These are phyloP conservation scores for Diaporthe aspalathi DNA, from an alignment of 2,329 filamentous ascomycete species.

Conservation along the genomic window DNA sequence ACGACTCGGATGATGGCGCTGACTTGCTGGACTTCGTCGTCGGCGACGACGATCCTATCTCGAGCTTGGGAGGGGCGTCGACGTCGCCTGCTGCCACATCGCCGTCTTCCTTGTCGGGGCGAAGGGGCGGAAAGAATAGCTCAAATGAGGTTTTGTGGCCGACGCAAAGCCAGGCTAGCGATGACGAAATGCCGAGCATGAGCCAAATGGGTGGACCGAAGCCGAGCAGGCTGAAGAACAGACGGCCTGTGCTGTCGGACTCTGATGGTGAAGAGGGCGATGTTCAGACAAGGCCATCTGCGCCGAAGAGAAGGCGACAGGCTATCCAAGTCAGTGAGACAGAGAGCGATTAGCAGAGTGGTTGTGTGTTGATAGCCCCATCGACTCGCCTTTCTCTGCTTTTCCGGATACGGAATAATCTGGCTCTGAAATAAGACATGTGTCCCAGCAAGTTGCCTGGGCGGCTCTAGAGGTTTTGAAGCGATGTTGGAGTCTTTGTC, in stretches of 20 bases:
- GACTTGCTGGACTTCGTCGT: conserved; percentile 70
- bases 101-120: neutral
- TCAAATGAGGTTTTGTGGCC: conserved; percentile 13
- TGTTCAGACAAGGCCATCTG: conserved; percentile 38
- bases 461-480: neutral
- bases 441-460: neutral
- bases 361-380: neutral
- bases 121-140: neutral
- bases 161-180: conserved; percentile 34
- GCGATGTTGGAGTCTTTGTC: neutral
- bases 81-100: conserved; percentile 20
- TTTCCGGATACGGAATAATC: neutral
- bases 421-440: neutral
- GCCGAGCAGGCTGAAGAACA: neutral
- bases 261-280: conserved; percentile 32
- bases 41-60: conserved; percentile 53
- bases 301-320: conserved; percentile 40
- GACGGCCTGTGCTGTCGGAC: conserved; percentile 7
- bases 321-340: conserved; percentile 37
- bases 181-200: conserved; percentile 36
- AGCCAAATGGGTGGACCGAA: conserved; percentile 34
- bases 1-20: conserved; percentile 60
- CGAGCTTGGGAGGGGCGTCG: conserved; percentile 29
- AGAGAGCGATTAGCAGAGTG: conserved; percentile 27
- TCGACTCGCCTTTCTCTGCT: neutral